A percentile compares a stretch with the other conserved stretches of the same genome.
Conservation (phyloP, 1,284 basidiomycete genomes). For the Tilletia indica region DNA sequence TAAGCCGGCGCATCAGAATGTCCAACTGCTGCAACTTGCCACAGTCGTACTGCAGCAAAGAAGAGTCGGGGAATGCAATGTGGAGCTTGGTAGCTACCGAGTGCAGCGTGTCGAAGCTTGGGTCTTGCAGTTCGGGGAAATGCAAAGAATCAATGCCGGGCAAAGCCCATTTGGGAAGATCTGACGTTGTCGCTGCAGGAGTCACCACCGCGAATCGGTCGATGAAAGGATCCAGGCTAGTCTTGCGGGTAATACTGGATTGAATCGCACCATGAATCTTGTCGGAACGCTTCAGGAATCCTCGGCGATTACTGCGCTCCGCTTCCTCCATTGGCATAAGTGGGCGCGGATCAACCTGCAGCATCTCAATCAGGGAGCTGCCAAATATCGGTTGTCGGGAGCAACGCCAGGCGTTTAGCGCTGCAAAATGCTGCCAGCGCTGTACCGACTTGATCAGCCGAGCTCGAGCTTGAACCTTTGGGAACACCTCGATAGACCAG, state of each 20-base stretch:
- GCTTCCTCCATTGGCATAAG: constrained; percentile 54
- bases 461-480: constrained; percentile 64
- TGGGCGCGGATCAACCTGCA: constrained; percentile 58
- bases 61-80: constrained; percentile 89
- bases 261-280: constrained; percentile 56
- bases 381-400: constrained; percentile 66
- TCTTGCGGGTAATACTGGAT: constrained; percentile 67
- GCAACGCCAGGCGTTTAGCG: constrained; percentile 77
- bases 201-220: constrained; percentile 81
- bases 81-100: constrained; percentile 76
- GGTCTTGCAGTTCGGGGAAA: constrained; percentile 27
- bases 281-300: constrained; percentile 66
- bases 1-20: constrained; percentile 75
- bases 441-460: constrained; percentile 63
- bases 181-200: constrained; percentile 73
- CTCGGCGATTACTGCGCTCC: constrained; percentile 53
- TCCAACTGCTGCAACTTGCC: constrained; percentile 88
- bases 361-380: constrained; percentile 29
- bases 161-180: constrained; percentile 68
- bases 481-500: constrained; percentile 74
- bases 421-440: constrained; percentile 70
- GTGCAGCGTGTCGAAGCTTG: constrained; percentile 64
- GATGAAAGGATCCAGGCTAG: constrained; percentile 64
- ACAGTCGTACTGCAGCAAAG: constrained; percentile 90
- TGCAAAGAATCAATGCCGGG: constrained; percentile 56